Evolutionary conservation across 805 yeast species (phyloP), one percentile per base, ranked within the genome.

Genomic region (Kodamaea sagamina): DNA sequence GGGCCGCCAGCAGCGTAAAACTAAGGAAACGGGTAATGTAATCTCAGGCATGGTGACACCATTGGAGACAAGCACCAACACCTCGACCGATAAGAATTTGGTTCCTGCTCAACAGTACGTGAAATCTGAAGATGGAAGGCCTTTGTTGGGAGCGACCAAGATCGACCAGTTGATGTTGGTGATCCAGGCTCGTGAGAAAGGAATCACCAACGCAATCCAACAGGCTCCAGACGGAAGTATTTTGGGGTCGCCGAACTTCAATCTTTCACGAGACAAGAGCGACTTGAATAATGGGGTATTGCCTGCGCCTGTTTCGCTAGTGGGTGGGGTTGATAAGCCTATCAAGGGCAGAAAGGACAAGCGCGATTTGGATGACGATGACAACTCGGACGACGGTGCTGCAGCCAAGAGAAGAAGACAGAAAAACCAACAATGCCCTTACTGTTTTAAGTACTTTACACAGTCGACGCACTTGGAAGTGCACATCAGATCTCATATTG

Each of bases 401-500:
- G 38, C 41, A 24, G 38, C 32, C 6, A 52, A 52, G 28, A 50
- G 47, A 11, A 52, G 59, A 25, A 54, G 57, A 36, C 59, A 65
- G 9, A 84, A 84, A 57, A 76, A 75, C 37, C 85, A 81, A 53
- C 82, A 81, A 58, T 86, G 95, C 57, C 79, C 79, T 2, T 84
- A 84, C 54, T 92, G 97, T 60, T 77, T 76, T 54, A 87, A 88
- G 58, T 75, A 77, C 42, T 90, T 90, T 56, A 82, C 90, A 1
- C 97, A 90, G 60, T 74, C 89, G n/a, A 90, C 97, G 4, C 96
- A 89, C 63, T 67, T 89, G 53, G 96, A 89, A 51, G 96, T 89
- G 12, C 97, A 89, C 61, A 79, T 87, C 5, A 71, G 96, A 51
- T 82, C 92, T 0, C 97, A 89, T 60, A 83, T 89, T 55, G 96